Evolutionary conservation across 306 rosid genomes (phyloP), one percentile per base, ranked within the genome.

Genomic region (Dicorynia guianensis): DNA sequence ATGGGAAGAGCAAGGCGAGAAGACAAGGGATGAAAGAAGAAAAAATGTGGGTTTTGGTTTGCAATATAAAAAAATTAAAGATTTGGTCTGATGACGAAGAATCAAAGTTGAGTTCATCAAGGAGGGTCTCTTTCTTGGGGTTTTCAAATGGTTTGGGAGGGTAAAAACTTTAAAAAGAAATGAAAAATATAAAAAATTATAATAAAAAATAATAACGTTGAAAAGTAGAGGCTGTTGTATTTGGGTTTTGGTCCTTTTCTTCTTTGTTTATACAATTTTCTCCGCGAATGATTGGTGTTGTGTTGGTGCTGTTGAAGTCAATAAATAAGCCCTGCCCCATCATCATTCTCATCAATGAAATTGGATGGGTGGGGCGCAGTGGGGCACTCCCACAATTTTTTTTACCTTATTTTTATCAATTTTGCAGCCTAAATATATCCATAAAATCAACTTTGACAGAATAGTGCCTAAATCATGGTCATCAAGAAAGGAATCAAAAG

Each of bases 301-400:
- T 17, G 52, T 48, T 75, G 81, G 68, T 61, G 77, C 74, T 72
- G 80, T 80, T 84, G 82, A 81, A 76, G 85, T 80, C 85, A 84
- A 84, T 76, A 67, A 80, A 48, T 67, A 60, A 55, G 66, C 57
- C 40, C 62, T 40, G 67, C 46, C 64, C 76, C 79, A 84, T 84
- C 80, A 76, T 76, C 82, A 72, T 70, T 66, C 82, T 72, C 84
- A 55, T 84, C 82, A 40, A 79, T 67, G 61, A 84, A 60, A 53
- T 83, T 72, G 40, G 66, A 79, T 76, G 75, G 70, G 57, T 66
- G 55, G 80, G 76, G 52, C 57, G 63, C 40, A 70, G 60, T 70
- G 59, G 63, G 69, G 9, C 61, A 11, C 38, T 12, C 34, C 76
- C 60, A 17, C 4, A 43, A 52, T 3, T 36, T 64, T 55, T 55